A percentile compares a stretch with the other conserved stretches of the same genome.
Evolutionary conservation across 1,139 yeast genomes (phyloP).

Genomic region (Suzukiozyma palmioleophila): DNA sequence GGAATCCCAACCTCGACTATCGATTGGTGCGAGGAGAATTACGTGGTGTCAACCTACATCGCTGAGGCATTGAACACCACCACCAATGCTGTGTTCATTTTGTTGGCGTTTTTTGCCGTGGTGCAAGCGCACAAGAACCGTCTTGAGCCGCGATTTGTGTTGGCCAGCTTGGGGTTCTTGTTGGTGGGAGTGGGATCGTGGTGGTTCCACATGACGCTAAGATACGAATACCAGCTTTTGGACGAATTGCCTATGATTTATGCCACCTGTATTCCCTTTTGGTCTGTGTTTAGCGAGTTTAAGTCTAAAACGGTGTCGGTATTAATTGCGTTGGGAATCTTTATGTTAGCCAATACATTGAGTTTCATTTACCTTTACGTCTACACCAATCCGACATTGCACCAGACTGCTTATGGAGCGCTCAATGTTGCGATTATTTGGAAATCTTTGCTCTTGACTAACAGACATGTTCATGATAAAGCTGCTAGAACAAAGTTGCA

Average conservation of each 20-base stretch:
- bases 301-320: constrained; percentile 33
- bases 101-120: constrained; percentile 65
- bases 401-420: constrained; percentile 72
- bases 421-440: constrained; percentile 60
- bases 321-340: constrained; percentile 53
- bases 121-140: constrained; percentile 54
- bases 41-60: constrained; percentile 74
- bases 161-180: constrained; percentile 74
- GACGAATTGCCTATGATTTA: constrained; percentile 98
- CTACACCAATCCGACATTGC: constrained; percentile 77
- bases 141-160: constrained; percentile 65
- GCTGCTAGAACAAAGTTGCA: constrained; percentile 45
- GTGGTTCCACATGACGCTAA: constrained; percentile 93
- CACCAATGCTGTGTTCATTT: constrained; percentile 68
- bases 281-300: constrained; percentile 78
- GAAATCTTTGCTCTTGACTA: constrained; percentile 50
- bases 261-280: constrained; percentile 92
- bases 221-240: constrained; percentile 80
- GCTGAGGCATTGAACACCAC: constrained; percentile 87
- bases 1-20: constrained; percentile 65
- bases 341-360: constrained; percentile 49
- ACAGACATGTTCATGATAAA: constrained; percentile 45
- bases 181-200: constrained; percentile 91
- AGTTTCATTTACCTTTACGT: constrained; percentile 60
- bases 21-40: constrained; percentile 97